These are phyloP conservation scores for Pleurotus djamor DNA, from an alignment of 768 basidiomycete species.

Conservation along the genomic window DNA sequence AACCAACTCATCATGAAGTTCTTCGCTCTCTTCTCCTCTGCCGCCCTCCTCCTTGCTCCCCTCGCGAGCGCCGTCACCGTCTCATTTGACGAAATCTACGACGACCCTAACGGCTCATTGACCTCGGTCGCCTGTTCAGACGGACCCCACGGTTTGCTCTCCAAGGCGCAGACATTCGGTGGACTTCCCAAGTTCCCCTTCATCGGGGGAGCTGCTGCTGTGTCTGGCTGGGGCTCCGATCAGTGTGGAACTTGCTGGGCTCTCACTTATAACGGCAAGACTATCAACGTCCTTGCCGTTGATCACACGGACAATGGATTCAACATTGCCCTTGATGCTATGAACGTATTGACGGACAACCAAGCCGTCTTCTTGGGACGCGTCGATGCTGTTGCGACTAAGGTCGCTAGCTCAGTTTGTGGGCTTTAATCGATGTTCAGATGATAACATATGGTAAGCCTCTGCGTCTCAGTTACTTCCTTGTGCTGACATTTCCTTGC, in stretches of 20 bases:
- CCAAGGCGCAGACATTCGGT: slow-evolving; percentile 46
- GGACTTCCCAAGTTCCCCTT: slow-evolving; percentile 54
- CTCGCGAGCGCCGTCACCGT: slow-evolving; percentile 23
- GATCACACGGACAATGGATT: slow-evolving; percentile 47
- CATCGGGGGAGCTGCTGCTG: slow-evolving; percentile 54
- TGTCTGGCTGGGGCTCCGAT: slow-evolving; percentile 48
- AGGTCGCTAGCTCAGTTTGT: slow-evolving; percentile 36
- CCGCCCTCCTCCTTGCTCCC: slow-evolving; percentile 11
- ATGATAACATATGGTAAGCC: too few species aligned
- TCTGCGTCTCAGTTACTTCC: too few species aligned
- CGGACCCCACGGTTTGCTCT: slow-evolving; percentile 47
- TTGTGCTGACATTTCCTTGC: too few species aligned
- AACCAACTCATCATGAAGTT: neutral
- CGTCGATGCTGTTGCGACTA: slow-evolving; percentile 36
- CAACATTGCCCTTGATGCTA: slow-evolving; percentile 47
- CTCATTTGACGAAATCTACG: slow-evolving; percentile 50
- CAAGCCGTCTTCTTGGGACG: slow-evolving; percentile 46
- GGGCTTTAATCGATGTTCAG: neutral
- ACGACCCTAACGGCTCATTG: slow-evolving; percentile 36
- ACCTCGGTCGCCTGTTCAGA: slow-evolving; percentile 42
- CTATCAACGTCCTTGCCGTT: slow-evolving; percentile 48
- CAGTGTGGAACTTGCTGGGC: slow-evolving; percentile 63
- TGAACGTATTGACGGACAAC: slow-evolving; percentile 50
- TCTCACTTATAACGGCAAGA: slow-evolving; percentile 42
- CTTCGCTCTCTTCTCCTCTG: neutral